Conservation (phyloP, 306 rosid species). For the Citrullus mucosospermus region DNA sequence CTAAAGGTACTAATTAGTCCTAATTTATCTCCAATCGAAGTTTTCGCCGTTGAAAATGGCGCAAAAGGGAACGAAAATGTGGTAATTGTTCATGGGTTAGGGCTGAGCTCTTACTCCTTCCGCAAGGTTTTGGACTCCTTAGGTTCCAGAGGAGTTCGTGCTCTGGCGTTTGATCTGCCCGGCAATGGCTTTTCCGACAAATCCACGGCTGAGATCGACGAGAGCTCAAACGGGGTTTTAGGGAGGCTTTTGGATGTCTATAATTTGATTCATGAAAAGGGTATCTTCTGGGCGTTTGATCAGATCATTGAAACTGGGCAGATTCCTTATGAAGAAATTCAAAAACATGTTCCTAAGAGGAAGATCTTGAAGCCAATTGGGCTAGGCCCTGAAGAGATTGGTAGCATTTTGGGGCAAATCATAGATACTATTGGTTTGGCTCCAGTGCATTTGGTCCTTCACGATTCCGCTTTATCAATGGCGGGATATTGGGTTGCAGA, state of each 20-base stretch:
- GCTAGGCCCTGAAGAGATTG: conserved; percentile 49
- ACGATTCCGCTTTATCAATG: conserved; percentile 67
- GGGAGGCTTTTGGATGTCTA: conserved; percentile 64
- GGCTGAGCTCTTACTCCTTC: conserved; percentile 62
- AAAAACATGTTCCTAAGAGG: conserved; percentile 32
- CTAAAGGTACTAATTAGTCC: conserved; percentile 58
- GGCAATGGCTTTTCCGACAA: conserved; percentile 88
- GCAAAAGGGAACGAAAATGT: conserved; percentile 35
- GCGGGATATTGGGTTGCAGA: conserved; percentile 58
- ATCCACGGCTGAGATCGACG: conserved; percentile 28
- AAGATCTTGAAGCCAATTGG: conserved; percentile 48
- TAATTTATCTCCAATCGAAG: conserved; percentile 37
- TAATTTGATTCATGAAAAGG: conserved; percentile 63
- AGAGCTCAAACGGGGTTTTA: conserved; percentile 35
- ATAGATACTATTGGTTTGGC: conserved; percentile 46
- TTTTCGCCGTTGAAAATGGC: conserved; percentile 44
- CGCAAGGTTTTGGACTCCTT: conserved; percentile 33
- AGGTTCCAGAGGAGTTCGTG: conserved; percentile 39
- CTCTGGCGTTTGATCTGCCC: conserved; percentile 57
- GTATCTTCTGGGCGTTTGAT: conserved; percentile 95
- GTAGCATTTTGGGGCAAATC: conserved; percentile 63
- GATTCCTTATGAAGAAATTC: conserved; percentile 74
- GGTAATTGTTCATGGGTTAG: conserved; percentile 53
- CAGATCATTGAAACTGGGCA: conserved; percentile 80
- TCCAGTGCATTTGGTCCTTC: conserved; percentile 82